These are phyloP conservation scores for Aeschynomene evenia DNA, from an alignment of 306 rosid species.

Conservation along the genomic window DNA sequence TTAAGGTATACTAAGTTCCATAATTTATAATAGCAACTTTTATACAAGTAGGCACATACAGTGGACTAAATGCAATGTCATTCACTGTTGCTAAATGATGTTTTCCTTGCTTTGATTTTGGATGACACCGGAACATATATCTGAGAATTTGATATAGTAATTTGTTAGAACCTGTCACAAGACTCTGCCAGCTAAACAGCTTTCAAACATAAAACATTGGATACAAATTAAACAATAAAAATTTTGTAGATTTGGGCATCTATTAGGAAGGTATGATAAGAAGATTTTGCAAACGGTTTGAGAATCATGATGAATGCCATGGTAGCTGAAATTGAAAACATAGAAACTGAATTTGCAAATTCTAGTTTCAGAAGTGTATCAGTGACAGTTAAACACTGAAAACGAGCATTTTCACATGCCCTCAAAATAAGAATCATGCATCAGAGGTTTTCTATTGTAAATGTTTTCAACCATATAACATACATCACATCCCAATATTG, in stretches of 20 bases:
- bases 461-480: neutral
- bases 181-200: neutral
- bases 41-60: slow-evolving; percentile 49
- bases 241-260: neutral
- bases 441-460: neutral
- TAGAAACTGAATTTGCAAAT: neutral
- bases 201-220: neutral
- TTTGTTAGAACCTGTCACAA: slow-evolving; percentile 32
- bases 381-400: neutral
- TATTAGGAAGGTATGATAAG: neutral
- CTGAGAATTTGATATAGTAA: slow-evolving; percentile 39
- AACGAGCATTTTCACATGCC: neutral
- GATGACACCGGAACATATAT: slow-evolving; percentile 80
- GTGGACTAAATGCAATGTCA: slow-evolving; percentile 77
- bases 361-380: neutral
- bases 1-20: slow-evolving; percentile 4
- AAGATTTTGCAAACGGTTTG: neutral
- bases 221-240: slow-evolving; percentile 6
- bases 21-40: slow-evolving; percentile 17
- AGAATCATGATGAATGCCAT: neutral
- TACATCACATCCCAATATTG: neutral
- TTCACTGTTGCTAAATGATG: slow-evolving; percentile 70
- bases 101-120: slow-evolving; percentile 63
- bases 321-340: neutral
- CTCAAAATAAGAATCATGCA: slow-evolving; percentile 4